Base-by-base conservation (phyloP, 257 asterid genomes). In the Solanum chiquidenum region DNA sequence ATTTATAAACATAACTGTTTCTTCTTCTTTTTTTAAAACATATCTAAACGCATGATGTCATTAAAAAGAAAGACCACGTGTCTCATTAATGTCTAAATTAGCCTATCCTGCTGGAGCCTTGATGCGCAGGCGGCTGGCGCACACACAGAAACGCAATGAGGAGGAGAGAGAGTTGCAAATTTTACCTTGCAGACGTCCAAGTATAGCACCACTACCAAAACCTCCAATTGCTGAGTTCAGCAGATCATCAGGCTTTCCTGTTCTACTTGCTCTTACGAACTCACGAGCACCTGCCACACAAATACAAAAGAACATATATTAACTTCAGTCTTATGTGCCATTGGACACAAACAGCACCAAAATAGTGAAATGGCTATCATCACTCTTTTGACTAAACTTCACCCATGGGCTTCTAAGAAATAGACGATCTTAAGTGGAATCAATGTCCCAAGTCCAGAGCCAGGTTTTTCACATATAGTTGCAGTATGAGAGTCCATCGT, bases 151-250 rank as follows among this genome's bases (percentile, higher is more conserved):
- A 76, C 62, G 13, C 8, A 42, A 4, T 42, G 62, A 49, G 71
- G 34, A 31, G 42, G 20, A 33, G 34, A 66, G 75, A 80, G 40
- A 40, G 29, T 44, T 23, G 37, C 85, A 46, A 80, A 80, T 29
- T 76, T 46, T 33, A 91, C 99, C 99, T 95, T 97, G 99, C 89
- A 97, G 95, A 84, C 98, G 98, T 72, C 99, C 99, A 14, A 95
- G 98, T 87, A 95, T 74, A 62, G 99, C 98, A 60, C 99, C 99
- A 21, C 98, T 92, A 83, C 94, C 94, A 86, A 95, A 91, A 87
- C 99, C 99, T 91, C 97, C 99, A 86, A 97, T 87, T n/a, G 74
- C 90, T 14, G 98, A 97, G 91, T 97, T 97, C 33, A 95, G 84
- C 88, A 95, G 90, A 93, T 97, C 98, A 87, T 97, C 98, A 16